Base-by-base conservation (phyloP, 2,329 filamentous ascomycete genomes). In the Sporothrix humicola region DNA sequence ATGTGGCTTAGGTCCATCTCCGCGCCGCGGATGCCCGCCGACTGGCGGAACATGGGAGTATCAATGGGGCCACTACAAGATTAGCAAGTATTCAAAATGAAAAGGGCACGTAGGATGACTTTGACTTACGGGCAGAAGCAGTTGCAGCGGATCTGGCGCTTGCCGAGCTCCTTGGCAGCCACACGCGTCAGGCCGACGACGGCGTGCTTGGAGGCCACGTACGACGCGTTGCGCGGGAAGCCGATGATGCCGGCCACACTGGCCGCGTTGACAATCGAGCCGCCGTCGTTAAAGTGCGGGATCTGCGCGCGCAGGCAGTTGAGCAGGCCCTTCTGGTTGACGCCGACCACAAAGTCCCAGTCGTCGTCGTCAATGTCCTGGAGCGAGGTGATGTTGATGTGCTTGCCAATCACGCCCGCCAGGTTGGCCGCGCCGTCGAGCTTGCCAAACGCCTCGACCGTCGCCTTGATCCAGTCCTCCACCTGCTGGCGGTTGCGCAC, bases 381-480 rank as follows among this genome's bases (percentile, higher is more conserved):
- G 20, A 86, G 79, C 1, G 82, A 75, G 61, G 80, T 79, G 72
- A 82, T 74, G 10, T 82, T 82, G 73, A 85, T 83, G 71, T 83
- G 80, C 75, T 82, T 83, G 52, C 84, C 84, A 74, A 86, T 84
- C 52, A 83, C 77, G 61, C 86, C 86, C 5, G 88, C 88, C 12
- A 87, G 82, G 71, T 90, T 89, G 8, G 85, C 87, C 23, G 87
- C 86, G 10, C 86, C 84, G 76, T 88, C 85, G 8, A 89, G 82
- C 72, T 83, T 83, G 6, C 87, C 87, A 71, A 56, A 66, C 44
- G 26, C 13, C 46, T 65, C 48, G n/a, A 46, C 48, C 8, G 70
- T 66, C n/a, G 44, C 48, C 46, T 66, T 26, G 70, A 72, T 66
- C 58, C 59, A 66, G 59, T 50, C 70, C n/a, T 72, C 70, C 12